Percentiles rank a stretch among this genome's conserved stretches.
These are phyloP conservation scores for Yarrowia sp. DNA, from an alignment of 805 yeast species.

Conservation along the genomic window DNA sequence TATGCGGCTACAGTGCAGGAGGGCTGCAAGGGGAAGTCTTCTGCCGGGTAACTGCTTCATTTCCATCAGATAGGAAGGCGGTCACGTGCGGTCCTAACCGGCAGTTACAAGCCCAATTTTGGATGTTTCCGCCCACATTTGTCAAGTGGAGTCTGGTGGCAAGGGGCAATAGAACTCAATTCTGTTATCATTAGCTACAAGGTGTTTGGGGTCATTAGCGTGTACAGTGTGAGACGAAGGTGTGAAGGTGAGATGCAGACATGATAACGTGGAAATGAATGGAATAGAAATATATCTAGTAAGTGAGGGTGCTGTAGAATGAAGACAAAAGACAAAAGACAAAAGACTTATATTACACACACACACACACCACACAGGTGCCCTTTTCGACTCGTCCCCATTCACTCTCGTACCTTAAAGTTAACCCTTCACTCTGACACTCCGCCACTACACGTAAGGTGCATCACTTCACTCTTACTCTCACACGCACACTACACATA, in stretches of 20 bases:
- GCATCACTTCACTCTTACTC: neutral
- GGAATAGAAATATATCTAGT: too few relatives aligned
- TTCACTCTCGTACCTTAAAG: constrained; percentile 33
- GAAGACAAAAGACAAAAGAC: too few relatives aligned
- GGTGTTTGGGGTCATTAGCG: too few relatives aligned
- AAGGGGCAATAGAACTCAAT: constrained; percentile 5
- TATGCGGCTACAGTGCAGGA: constrained; percentile 15
- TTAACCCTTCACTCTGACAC: constrained; percentile 15
- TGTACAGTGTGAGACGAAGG: neutral
- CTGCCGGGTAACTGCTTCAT: constrained; percentile 4
- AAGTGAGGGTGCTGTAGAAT: too few relatives aligned
- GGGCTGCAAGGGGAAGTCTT: constrained; percentile 1
- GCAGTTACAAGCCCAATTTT: neutral
- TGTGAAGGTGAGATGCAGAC: too few relatives aligned
- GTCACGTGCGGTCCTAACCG: constrained; percentile 12
- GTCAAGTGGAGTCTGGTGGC: neutral
- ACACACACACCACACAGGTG: too few relatives aligned
- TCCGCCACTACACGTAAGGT: constrained; percentile 31
- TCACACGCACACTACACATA: constrained; percentile 22
- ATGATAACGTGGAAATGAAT: too few relatives aligned
- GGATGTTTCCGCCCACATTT: neutral
- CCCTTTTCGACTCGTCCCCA: neutral
- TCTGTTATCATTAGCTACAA: neutral
- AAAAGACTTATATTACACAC: neutral
- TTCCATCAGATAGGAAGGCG: neutral